Percentiles rank a stretch among this genome's conserved stretches.
These are phyloP conservation scores for Coprinellus aureogranulatus DNA, from an alignment of 768 basidiomycete species.

Conservation along the genomic window DNA sequence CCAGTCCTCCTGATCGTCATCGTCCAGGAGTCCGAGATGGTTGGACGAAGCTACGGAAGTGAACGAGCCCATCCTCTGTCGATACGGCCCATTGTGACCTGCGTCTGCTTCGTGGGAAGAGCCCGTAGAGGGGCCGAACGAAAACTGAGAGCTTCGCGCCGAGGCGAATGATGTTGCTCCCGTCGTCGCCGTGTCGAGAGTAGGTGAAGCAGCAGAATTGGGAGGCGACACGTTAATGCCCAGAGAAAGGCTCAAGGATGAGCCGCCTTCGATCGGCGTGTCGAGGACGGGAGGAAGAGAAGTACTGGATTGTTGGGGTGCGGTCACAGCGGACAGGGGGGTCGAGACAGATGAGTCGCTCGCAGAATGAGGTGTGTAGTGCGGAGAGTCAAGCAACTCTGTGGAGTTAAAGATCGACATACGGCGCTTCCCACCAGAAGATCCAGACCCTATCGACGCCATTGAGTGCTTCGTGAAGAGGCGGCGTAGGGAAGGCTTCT, in stretches of 20 bases:
- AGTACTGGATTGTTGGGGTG: constrained; percentile 43
- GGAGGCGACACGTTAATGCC: constrained; percentile 34
- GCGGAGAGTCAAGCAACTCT: constrained; percentile 25
- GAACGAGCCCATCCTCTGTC: constrained; percentile 22
- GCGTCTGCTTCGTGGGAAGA: constrained; percentile 7
- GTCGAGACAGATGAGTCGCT: constrained; percentile 52
- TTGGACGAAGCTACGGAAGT: constrained; percentile 40
- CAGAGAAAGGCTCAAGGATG: constrained; percentile 42
- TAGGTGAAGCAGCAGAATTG: constrained; percentile 15
- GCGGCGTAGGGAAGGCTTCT: constrained; percentile 68
- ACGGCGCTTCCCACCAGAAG: background rate
- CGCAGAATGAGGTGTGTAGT: constrained; percentile 24
- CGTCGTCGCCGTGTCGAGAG: constrained; percentile 12
- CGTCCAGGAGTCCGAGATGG: constrained; percentile 47
- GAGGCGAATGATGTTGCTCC: constrained; percentile 14
- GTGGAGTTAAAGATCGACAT: constrained; percentile 14
- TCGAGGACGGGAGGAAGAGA: constrained; percentile 56
- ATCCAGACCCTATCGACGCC: constrained; percentile 18
- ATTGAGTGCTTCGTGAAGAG: constrained; percentile 64
- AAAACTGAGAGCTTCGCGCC: constrained; percentile 20
- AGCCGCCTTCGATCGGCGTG: constrained; percentile 52
- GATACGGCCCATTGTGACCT: constrained; percentile 14
- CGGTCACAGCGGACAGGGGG: constrained; percentile 55
- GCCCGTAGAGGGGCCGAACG: constrained; percentile 4
- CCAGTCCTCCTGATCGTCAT: constrained; percentile 63